A percentile compares a stretch with the other conserved stretches of the same genome.
phyloP scores from a whole-genome alignment of 257 asterid genomes.

The Verbena officinalis region DNA sequence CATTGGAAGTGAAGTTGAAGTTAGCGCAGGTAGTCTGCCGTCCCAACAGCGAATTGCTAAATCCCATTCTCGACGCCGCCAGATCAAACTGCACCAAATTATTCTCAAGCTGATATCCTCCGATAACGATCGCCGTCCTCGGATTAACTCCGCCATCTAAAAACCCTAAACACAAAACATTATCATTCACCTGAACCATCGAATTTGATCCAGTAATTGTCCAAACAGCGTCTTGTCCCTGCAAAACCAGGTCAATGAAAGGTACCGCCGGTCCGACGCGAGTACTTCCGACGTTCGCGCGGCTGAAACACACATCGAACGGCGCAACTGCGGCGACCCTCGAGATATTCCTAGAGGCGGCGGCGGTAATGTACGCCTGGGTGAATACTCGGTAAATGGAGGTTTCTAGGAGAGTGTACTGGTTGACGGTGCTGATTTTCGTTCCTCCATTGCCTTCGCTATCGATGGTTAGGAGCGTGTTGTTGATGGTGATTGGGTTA shows the following conservation, averaged over 20 bases:
- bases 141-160: conserved; percentile 56
- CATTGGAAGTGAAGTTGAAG: conserved; percentile 67
- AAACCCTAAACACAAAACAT: conserved; percentile 51
- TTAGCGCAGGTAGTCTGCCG: conserved; percentile 63
- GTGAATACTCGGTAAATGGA: conserved; percentile 52
- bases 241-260: conserved; percentile 48
- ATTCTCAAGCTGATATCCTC: conserved; percentile 58
- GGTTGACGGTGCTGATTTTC: conserved; percentile 64
- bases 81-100: conserved; percentile 62
- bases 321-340: conserved; percentile 53
- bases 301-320: conserved; percentile 59
- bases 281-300: conserved; percentile 38
- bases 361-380: conserved; percentile 37
- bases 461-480: conserved; percentile 43
- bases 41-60: conserved; percentile 46
- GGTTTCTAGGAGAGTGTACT: conserved; percentile 52
- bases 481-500: conserved; percentile 39
- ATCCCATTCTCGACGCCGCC: conserved; percentile 62
- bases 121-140: conserved; percentile 60
- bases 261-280: conserved; percentile 63
- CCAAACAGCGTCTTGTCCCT: conserved; percentile 53
- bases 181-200: conserved; percentile 52
- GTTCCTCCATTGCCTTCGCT: conserved; percentile 61
- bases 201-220: conserved; percentile 61
- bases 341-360: conserved; percentile 43